Evolutionary conservation across 495 filamentous ascomycete species (phyloP).

Genomic region (Mycothermus thermophilus): DNA sequence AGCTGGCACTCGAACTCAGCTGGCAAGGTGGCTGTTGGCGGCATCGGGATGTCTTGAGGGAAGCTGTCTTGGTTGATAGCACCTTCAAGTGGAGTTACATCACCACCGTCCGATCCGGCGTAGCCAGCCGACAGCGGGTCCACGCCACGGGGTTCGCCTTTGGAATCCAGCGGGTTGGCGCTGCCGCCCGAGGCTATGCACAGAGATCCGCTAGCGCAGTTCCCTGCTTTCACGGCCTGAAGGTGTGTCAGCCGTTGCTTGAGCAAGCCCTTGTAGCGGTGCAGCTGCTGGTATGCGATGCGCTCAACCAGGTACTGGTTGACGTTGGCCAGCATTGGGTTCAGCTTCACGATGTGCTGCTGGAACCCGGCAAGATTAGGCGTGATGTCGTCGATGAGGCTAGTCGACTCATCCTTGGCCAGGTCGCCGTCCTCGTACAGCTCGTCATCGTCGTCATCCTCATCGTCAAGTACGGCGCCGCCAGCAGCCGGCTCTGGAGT

Average conservation of each 20-base stretch:
- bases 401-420: conserved; percentile 27
- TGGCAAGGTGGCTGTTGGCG: conserved; percentile 64
- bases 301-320: conserved; percentile 62
- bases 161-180: conserved; percentile 29
- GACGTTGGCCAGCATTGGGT: conserved; percentile 36
- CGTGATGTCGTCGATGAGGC: conserved; percentile 41
- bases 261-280: conserved; percentile 67
- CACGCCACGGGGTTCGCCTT: conserved; percentile 23
- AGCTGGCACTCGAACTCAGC: conserved; percentile 87
- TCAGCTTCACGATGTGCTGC: conserved; percentile 55
- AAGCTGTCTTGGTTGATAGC: conserved; percentile 55
- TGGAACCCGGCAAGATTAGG: conserved; percentile 70
- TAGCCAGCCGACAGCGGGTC: conserved; percentile 31
- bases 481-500: conserved; percentile 4
- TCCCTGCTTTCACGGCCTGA: conserved; percentile 34
- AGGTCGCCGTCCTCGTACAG: conserved; percentile 37
- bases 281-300: conserved; percentile 64
- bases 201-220: conserved; percentile 45
- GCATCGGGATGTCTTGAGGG: conserved; percentile 67
- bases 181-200: conserved; percentile 54
- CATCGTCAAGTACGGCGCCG: conserved; percentile 10
- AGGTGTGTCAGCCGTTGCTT: conserved; percentile 59
- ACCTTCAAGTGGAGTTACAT: conserved; percentile 49
- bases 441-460: conserved; percentile 36
- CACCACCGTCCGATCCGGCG: conserved; percentile 42